Evolutionary conservation across 2,329 filamentous ascomycete genomes (phyloP), one percentile per base, ranked within the genome.

Genomic region (Monosporascus ibericus): DNA sequence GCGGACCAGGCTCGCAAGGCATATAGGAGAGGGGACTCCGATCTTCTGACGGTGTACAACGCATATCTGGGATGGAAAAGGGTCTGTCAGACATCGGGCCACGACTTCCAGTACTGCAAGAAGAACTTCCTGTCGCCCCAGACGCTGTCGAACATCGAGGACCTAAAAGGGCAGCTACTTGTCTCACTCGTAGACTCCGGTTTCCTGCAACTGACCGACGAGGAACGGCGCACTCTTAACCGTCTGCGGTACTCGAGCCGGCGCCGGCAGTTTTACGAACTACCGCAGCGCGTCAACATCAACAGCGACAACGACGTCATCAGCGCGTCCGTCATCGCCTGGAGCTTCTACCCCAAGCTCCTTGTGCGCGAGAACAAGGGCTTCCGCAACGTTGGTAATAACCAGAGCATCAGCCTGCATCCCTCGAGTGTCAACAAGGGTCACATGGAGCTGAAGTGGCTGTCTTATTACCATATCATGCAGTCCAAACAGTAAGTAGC

Each of bases 401-500:
- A 95, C 67, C 92, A 97, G 69, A 81, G 82, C 44, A 91, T 99
- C 60, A 90, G 85, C 52, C 75, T 99, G 20, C 90, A 95, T 60
- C 88, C 91, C 1, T 88, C 87, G 1, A 95, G 90, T 1, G 89
- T 99, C 59, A 97, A 97, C 69, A 91, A 91, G 65, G 80, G 77
- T 7, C 76, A 75, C 54, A 74, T 77, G 47, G 81, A 84, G 40
- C 74, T 91, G 39, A 86, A 85, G 64, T 97, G 90, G 84, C 74
- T 99, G 44, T 94, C 89, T 1, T 99, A 96, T 69, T 97, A 97
- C 72, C 88, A 95, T 68, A 96, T 97, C 58, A 95, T 97, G 90
- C 92, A 96, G 69, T 87, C 88, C 3, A 91, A 86, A 75, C 73
- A 89, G 85, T 79, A 80, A 79, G 75, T 76, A 25, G 22, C 48